Evolutionary conservation across 2,329 filamentous ascomycete genomes (phyloP).

Genomic region (Claviceps cyperi): DNA sequence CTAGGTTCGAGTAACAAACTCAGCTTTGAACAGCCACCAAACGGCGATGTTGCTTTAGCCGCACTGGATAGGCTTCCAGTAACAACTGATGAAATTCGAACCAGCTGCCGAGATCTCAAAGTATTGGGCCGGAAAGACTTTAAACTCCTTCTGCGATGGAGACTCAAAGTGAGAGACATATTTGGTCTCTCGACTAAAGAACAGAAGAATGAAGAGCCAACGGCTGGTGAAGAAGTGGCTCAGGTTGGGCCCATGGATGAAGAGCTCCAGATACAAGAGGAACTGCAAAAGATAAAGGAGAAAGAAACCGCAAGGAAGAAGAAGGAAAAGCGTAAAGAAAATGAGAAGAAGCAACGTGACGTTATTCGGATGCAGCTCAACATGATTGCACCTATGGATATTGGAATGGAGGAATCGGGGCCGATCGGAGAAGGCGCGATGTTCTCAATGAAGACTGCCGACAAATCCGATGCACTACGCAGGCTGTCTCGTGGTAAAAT

Average conservation of each 20-base stretch:
- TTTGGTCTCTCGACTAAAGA: conserved; percentile 61
- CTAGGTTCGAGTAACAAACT: conserved; percentile 75
- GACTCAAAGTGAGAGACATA: conserved; percentile 74
- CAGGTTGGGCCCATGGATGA: conserved; percentile 87
- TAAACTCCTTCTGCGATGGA: conserved; percentile 77
- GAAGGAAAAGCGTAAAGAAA: conserved; percentile 72
- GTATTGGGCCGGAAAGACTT: conserved; percentile 91
- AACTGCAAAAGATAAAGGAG: conserved; percentile 70
- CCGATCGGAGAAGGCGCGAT: conserved; percentile 68
- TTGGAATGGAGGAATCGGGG: conserved; percentile 77
- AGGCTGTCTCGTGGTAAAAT: conserved; percentile 59
- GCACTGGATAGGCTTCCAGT: conserved; percentile 76
- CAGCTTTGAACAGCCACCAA: conserved; percentile 64
- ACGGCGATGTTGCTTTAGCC: conserved; percentile 73
- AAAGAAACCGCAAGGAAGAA: conserved; percentile 64
- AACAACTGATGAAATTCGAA: conserved; percentile 68
- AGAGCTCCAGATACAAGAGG: conserved; percentile 77
- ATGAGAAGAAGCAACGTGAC: conserved; percentile 88
- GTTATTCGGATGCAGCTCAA: conserved; percentile 94
- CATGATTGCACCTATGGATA: conserved; percentile 92
- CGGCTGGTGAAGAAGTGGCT: conserved; percentile 44
- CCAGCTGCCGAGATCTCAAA: conserved; percentile 71
- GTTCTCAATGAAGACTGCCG: conserved; percentile 71
- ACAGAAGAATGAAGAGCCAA: conserved; percentile 45
- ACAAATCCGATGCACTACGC: conserved; percentile 56